Conservation (phyloP, 2,329 filamentous ascomycete genomes). For the Ophiostoma sp. region DNA sequence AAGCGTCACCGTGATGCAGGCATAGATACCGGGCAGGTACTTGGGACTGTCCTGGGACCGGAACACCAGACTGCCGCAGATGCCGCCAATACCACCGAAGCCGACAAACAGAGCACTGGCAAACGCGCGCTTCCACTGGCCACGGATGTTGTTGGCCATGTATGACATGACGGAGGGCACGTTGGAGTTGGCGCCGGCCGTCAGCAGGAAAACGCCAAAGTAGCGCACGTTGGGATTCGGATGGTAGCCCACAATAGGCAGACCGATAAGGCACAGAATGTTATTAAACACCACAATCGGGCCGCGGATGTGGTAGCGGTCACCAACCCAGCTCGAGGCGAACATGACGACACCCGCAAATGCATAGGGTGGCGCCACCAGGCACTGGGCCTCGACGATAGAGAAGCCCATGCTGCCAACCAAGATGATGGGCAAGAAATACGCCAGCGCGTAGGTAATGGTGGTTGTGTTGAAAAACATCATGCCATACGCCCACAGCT, state of each 20-base stretch:
- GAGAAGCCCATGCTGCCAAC: conserved; percentile 62
- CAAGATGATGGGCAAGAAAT: conserved; percentile 77
- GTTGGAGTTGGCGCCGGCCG: conserved; percentile 75
- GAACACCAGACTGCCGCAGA: conserved; percentile 73
- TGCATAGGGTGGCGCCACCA: conserved; percentile 68
- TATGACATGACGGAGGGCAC: conserved; percentile 74
- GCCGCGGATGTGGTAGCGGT: conserved; percentile 66
- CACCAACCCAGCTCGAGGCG: conserved; percentile 61
- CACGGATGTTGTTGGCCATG: conserved; percentile 84
- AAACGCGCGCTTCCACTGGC: conserved; percentile 85
- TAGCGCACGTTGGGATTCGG: conserved; percentile 60
- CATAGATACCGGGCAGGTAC: conserved; percentile 57
- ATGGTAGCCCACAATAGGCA: conserved; percentile 72
- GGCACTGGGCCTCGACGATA: conserved; percentile 64
- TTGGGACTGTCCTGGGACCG: conserved; percentile 54
- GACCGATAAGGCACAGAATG: conserved; percentile 58
- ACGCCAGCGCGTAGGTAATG: conserved; percentile 72
- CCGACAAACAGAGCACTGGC: conserved; percentile 74
- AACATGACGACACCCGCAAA: conserved; percentile 66
- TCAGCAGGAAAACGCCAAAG: conserved; percentile 74
- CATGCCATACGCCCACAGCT: conserved; percentile 63
- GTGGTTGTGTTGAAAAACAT: conserved; percentile 68
- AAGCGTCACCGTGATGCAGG: conserved; percentile 53
- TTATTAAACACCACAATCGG: conserved; percentile 64
- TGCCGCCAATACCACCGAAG: conserved; percentile 76